These are phyloP conservation scores for Paramyrothecium roridum DNA, from an alignment of 2,329 filamentous ascomycete species.

Conservation along the genomic window DNA sequence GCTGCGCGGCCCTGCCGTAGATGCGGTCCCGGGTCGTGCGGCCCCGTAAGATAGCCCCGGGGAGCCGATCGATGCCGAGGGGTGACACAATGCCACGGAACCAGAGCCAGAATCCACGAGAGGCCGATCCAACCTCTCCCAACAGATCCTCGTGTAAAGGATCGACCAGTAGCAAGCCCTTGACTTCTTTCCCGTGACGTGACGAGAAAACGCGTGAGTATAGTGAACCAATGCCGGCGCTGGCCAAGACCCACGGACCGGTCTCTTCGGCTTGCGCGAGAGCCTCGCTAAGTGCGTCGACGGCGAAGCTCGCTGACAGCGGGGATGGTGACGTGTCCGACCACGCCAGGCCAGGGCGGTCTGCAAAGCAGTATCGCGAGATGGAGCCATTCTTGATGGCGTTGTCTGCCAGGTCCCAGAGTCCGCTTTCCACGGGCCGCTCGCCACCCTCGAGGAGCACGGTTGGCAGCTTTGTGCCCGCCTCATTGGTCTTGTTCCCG, in stretches of 20 bases:
- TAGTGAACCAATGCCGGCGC: slow-evolving; percentile 81
- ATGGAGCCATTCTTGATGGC: slow-evolving; percentile 79
- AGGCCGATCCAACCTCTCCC: slow-evolving; percentile 59
- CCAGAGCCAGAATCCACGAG: slow-evolving; percentile 83
- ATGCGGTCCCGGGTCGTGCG: slow-evolving; percentile 80
- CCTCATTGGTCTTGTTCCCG: slow-evolving; percentile 62
- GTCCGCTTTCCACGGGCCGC: slow-evolving; percentile 70
- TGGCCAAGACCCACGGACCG: slow-evolving; percentile 85
- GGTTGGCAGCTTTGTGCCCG: slow-evolving; percentile 63
- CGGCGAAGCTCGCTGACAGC: slow-evolving; percentile 88
- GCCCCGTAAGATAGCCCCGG: slow-evolving; percentile 77
- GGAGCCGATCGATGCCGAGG: slow-evolving; percentile 76
- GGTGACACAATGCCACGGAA: slow-evolving; percentile 81
- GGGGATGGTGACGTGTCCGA: slow-evolving; percentile 90
- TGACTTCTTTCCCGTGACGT: slow-evolving; percentile 71
- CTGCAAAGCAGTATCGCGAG: slow-evolving; percentile 88
- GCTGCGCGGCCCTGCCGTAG: slow-evolving; percentile 75
- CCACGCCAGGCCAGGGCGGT: slow-evolving; percentile 86
- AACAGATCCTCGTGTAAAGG: slow-evolving; percentile 86
- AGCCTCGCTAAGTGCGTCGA: slow-evolving; percentile 83
- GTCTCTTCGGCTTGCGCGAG: slow-evolving; percentile 75
- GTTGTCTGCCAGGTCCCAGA: slow-evolving; percentile 77
- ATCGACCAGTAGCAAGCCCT: slow-evolving; percentile 81
- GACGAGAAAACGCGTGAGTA: slow-evolving; percentile 90
- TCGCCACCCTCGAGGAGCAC: slow-evolving; percentile 85